phyloP scores from a whole-genome alignment of 139 green algal genomes.

The Coccomyxa sp. region DNA sequence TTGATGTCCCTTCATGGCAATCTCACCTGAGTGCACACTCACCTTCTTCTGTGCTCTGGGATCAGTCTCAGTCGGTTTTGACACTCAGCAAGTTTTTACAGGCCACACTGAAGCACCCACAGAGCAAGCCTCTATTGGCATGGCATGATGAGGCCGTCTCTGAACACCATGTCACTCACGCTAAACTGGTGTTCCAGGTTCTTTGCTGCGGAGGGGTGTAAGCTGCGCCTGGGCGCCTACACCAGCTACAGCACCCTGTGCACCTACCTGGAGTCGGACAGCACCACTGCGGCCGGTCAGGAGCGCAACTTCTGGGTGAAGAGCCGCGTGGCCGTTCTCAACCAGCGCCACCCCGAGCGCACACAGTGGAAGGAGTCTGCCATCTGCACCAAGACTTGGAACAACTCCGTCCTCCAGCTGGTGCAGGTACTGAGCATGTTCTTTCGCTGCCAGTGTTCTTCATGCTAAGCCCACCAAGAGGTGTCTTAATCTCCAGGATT shows the following conservation, averaged over 20 bases:
- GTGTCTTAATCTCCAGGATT: no score
- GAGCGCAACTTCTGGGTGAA: slow-evolving; percentile 68
- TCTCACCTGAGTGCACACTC: no score
- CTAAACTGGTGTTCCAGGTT: slow-evolving; percentile 13
- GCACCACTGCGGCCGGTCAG: slow-evolving; percentile 6
- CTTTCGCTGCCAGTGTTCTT: not conserved
- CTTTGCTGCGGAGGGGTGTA: slow-evolving; percentile 40
- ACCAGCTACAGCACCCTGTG: slow-evolving; percentile 66
- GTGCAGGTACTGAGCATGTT: slow-evolving; percentile 32
- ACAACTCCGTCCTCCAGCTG: slow-evolving; percentile 73
- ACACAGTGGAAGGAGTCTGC: slow-evolving; percentile 58
- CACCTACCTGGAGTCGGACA: slow-evolving; percentile 66
- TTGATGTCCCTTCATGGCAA: no score
- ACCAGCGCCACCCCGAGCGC: slow-evolving; percentile 47
- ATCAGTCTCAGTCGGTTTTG: no score
- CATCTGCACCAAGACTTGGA: slow-evolving; percentile 71
- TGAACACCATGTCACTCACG: no score
- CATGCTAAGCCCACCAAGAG: not conserved
- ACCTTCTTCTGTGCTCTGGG: no score
- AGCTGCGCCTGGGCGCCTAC: slow-evolving; percentile 65
- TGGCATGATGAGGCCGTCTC: no score
- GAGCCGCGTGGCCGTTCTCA: slow-evolving; percentile 60
- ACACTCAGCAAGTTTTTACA: no score
- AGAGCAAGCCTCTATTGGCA: no score
- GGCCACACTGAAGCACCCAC: no score